Evolutionary conservation across 306 rosid species (phyloP).

Genomic region (Prinsepia uniflora): DNA sequence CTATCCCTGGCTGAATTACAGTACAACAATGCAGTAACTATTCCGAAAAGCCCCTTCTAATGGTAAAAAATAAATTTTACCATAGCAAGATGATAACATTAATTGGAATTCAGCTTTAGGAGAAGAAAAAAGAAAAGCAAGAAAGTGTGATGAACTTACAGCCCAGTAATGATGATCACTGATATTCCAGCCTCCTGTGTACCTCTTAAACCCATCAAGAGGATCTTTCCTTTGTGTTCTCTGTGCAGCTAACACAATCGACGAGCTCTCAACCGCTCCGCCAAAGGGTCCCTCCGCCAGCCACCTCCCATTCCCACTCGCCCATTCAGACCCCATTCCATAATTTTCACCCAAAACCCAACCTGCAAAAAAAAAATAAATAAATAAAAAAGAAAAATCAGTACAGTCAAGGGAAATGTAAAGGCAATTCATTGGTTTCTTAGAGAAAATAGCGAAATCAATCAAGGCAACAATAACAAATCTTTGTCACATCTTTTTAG

Average conservation of each 20-base stretch:
- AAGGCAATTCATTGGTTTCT: not conserved
- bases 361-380: conserved; percentile 12
- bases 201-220: conserved; percentile 39
- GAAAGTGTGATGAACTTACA: conserved; percentile 23
- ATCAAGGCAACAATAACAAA: not conserved
- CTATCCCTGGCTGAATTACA: not conserved
- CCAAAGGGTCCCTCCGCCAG: conserved; percentile 36
- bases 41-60: not conserved
- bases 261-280: conserved; percentile 34
- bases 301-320: conserved; percentile 26
- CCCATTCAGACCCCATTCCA: conserved; percentile 20
- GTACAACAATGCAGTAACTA: not conserved
- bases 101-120: not conserved
- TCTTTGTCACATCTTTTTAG: not conserved
- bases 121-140: not conserved
- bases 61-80: not conserved
- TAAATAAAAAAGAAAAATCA: not conserved
- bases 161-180: conserved; percentile 62
- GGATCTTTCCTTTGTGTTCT: conserved; percentile 51
- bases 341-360: conserved; percentile 27
- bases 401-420: not conserved
- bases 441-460: not conserved
- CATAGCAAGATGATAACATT: not conserved
- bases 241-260: conserved; percentile 40
- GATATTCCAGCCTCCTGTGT: conserved; percentile 50